phyloP scores from a whole-genome alignment of 345 rosid species.

The Pugionium cornutum region DNA sequence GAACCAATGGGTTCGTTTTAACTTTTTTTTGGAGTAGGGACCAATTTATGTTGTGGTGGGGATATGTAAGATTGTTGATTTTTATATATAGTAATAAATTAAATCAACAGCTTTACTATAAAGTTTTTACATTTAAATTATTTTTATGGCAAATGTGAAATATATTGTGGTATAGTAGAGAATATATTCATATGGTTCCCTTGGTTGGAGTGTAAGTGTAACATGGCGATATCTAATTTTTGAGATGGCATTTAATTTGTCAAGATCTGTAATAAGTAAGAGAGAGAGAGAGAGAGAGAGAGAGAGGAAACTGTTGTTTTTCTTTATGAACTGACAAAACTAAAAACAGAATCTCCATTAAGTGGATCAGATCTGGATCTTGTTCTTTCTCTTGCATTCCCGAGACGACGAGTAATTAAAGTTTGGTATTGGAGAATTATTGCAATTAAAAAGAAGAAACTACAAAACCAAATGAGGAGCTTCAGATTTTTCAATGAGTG shows the following conservation, averaged over 20 bases:
- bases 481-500: constrained; percentile 21
- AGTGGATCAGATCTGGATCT: constrained; percentile 39
- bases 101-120: constrained; percentile 26
- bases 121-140: not conserved
- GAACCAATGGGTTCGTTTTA: constrained; percentile 30
- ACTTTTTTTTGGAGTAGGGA: constrained; percentile 34
- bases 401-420: constrained; percentile 21
- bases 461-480: constrained; percentile 10
- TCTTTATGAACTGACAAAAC: constrained; percentile 31
- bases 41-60: constrained; percentile 37
- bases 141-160: not conserved
- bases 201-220: constrained; percentile 25
- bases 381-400: constrained; percentile 30
- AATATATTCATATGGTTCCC: constrained; percentile 3
- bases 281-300: not conserved
- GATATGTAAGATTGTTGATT: constrained; percentile 29
- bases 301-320: constrained; percentile 18
- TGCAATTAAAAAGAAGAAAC: constrained; percentile 28
- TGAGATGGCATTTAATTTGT: constrained; percentile 34
- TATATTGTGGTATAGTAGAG: constrained; percentile 10
- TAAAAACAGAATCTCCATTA: constrained; percentile 23
- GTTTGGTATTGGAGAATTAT: constrained; percentile 21
- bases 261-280: constrained; percentile 38
- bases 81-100: constrained; percentile 8
- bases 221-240: constrained; percentile 36